These are phyloP conservation scores for Spiraea crenata DNA, from an alignment of 331 rosid genomes.

Conservation along the genomic window DNA sequence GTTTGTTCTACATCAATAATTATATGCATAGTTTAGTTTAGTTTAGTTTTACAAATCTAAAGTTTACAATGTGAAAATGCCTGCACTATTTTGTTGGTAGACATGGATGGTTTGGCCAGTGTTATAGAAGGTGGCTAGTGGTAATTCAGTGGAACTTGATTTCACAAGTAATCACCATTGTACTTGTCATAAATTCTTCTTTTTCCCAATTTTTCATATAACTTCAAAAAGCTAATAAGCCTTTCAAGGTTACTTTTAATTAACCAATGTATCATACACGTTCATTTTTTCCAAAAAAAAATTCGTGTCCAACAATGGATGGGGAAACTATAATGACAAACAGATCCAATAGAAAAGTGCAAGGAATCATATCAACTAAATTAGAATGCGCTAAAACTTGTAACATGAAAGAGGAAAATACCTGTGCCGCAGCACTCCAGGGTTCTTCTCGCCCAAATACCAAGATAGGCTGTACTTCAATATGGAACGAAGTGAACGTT, in stretches of 20 bases:
- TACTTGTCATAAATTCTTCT: too few species aligned
- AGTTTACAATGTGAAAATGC: too few species aligned
- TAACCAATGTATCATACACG: too few species aligned
- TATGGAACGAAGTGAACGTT: slow-evolving; percentile 50
- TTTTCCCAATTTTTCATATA: too few species aligned
- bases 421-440: slow-evolving; percentile 91
- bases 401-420: slow-evolving; percentile 21
- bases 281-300: background rate
- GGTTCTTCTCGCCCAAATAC: slow-evolving; percentile 69
- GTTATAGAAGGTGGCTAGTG: too few species aligned
- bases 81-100: too few species aligned
- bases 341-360: background rate
- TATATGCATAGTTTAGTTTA: too few species aligned
- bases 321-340: background rate
- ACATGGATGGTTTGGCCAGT: too few species aligned
- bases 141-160: too few species aligned
- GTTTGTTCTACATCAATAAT: background rate
- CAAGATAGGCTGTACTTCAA: slow-evolving; percentile 67
- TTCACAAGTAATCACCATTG: too few species aligned
- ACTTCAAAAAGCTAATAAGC: background rate
- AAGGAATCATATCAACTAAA: background rate
- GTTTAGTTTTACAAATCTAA: too few species aligned
- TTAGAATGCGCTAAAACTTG: background rate
- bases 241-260: background rate
- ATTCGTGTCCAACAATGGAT: background rate